Conservation (phyloP, 805 yeast genomes). For the Candida cerambycidarum region DNA sequence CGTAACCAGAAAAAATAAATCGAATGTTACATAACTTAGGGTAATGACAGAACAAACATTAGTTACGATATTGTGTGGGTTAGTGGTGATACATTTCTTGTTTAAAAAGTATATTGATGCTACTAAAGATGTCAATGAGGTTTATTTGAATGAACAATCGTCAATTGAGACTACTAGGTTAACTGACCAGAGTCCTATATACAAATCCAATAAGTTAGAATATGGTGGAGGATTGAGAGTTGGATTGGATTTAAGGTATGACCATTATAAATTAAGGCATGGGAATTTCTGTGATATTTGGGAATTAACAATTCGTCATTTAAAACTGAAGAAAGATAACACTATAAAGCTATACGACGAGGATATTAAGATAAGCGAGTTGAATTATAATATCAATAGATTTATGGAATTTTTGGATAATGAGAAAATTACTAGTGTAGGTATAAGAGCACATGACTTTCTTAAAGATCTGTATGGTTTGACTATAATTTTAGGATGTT, state of each 20-base stretch:
- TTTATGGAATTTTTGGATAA: constrained; percentile 19
- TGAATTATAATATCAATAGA: constrained; percentile 30
- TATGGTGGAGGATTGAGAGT: constrained; percentile 66
- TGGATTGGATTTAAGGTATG: constrained; percentile 63
- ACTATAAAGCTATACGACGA: constrained; percentile 8
- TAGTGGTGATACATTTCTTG: constrained; percentile 18
- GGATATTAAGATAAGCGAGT: constrained; percentile 16
- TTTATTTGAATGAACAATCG: constrained; percentile 64
- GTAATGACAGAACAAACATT: constrained; percentile 13
- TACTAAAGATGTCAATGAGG: constrained; percentile 55
- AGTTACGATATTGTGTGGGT: constrained; percentile 20
- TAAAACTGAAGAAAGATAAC: constrained; percentile 18
- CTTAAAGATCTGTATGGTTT: constrained; percentile 32
- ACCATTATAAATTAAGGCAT: constrained; percentile 64
- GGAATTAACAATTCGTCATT: constrained; percentile 46
- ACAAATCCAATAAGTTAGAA: constrained; percentile 73
- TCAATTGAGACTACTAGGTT: constrained; percentile 63
- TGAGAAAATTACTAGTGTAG: constrained; percentile 18
- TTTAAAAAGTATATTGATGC: constrained; percentile 29
- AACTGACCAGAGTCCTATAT: constrained; percentile 69
- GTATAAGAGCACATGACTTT: constrained; percentile 26
- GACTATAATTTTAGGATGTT: constrained; percentile 43
- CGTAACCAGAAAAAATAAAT: background rate
- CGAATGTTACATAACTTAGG: background rate
- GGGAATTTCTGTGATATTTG: constrained; percentile 78